Percentiles rank a stretch among this genome's conserved stretches.
phyloP scores from a whole-genome alignment of 108 stramenopile species.

The Aurantiochytrium sp. region DNA sequence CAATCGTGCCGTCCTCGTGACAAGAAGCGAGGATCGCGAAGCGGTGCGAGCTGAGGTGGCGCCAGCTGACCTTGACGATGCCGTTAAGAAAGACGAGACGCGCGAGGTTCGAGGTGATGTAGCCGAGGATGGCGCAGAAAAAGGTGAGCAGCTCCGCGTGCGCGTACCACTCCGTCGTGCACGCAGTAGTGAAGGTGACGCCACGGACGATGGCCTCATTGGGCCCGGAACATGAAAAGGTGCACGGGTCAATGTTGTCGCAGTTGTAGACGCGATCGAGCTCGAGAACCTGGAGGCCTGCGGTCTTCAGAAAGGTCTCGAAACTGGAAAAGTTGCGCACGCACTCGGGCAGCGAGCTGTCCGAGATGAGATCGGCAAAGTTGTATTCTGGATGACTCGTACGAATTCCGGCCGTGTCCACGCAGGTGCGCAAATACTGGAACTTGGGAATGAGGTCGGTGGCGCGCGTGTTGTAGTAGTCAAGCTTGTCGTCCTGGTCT shows the following conservation, averaged over 20 bases:
- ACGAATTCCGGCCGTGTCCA: not conserved
- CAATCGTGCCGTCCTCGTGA: not conserved
- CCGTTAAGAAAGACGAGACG: not conserved
- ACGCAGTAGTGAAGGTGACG: not conserved
- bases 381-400: not conserved
- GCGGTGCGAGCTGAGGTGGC: not conserved
- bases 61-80: slow-evolving; percentile 13
- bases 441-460: not conserved
- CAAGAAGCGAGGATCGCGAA: slow-evolving; percentile 8
- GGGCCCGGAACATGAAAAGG: not conserved
- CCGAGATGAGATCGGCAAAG: not conserved
- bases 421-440: not conserved
- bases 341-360: not conserved
- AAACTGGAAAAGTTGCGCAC: not conserved
- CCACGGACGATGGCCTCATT: not conserved
- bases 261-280: not conserved
- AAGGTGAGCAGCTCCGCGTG: not conserved
- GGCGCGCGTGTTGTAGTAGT: not conserved
- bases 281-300: not conserved
- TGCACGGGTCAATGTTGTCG: not conserved
- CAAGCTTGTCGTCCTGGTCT: not conserved
- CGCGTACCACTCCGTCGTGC: not conserved
- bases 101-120: not conserved
- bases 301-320: not conserved
- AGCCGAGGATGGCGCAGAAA: not conserved